Conservation (phyloP, 2,329 filamentous ascomycete genomes). For the Fusarium sp. region DNA sequence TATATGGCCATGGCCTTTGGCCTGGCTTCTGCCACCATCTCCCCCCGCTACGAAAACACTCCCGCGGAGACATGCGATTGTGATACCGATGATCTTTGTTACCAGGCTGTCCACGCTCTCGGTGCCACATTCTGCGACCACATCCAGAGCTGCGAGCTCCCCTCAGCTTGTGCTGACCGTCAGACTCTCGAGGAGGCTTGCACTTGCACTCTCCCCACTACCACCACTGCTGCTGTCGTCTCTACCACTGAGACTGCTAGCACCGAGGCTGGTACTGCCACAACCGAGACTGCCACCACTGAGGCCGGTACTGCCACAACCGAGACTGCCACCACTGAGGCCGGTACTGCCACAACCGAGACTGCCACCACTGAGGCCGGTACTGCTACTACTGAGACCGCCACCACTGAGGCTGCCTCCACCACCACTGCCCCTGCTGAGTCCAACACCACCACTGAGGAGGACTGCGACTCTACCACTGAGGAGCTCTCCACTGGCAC, state of each 20-base stretch:
- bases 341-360: background rate
- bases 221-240: constrained; percentile 1
- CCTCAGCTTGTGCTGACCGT: background rate
- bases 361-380: constrained; percentile 14
- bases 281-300: background rate
- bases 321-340: background rate
- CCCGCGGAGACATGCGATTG: constrained; percentile 14
- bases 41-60: rapidly evolving
- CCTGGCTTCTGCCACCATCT: constrained; percentile 25
- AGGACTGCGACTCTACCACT: constrained; percentile 9
- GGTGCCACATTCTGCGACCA: background rate
- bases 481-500: constrained; percentile 9
- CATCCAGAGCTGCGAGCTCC: background rate
- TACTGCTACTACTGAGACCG: background rate
- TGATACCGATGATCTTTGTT: constrained; percentile 14
- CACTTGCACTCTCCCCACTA: background rate
- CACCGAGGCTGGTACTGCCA: constrained; percentile 13
- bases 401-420: constrained; percentile 11
- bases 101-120: background rate
- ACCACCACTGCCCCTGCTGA: constrained; percentile 14
- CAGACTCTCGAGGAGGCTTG: background rate
- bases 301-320: background rate
- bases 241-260: constrained; percentile 10
- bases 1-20: constrained; percentile 50
- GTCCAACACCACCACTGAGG: constrained; percentile 19